Percentiles rank a stretch among this genome's conserved stretches.
phyloP scores from a whole-genome alignment of 176 grass and related monocot species.

The Pontederia paniculata region DNA sequence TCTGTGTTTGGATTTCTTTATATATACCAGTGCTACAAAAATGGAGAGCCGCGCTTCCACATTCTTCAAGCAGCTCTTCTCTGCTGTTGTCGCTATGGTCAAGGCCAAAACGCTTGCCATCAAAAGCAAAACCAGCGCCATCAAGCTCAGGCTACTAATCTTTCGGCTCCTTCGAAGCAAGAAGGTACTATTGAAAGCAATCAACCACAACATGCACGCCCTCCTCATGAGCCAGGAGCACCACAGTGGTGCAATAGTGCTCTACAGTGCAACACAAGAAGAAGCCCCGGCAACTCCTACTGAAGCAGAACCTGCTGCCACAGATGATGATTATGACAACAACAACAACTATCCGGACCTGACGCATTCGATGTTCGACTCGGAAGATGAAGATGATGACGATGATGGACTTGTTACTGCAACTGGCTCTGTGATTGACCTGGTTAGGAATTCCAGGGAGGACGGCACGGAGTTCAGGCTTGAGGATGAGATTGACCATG shows the following conservation, averaged over 20 bases:
- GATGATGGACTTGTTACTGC: conserved; percentile 13
- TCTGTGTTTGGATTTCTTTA: no score
- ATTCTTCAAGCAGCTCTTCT: no score
- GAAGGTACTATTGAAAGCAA: conserved; percentile 22
- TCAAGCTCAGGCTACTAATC: no score
- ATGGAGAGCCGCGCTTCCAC: no score
- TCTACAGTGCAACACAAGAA: neutral
- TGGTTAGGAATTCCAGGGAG: conserved; percentile 12
- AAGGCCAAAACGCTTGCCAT: no score
- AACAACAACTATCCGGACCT: conserved; percentile 21
- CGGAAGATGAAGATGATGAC: neutral
- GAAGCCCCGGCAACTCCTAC: neutral
- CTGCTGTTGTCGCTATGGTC: no score
- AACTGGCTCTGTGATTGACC: conserved; percentile 14
- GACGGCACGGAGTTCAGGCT: conserved; percentile 21
- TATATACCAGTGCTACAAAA: no score
- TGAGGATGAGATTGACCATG: conserved; percentile 22
- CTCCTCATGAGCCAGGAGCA: conserved; percentile 8
- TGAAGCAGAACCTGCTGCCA: conserved; percentile 7
- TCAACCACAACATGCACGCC: conserved; percentile 30
- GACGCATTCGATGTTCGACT: conserved; percentile 26
- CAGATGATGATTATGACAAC: conserved; percentile 14
- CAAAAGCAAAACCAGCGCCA: no score
- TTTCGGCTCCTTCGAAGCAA: conserved; percentile 11
- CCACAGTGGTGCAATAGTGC: conserved; percentile 14